These are phyloP conservation scores for Aspergillus intermedius DNA, from an alignment of 2,329 filamentous ascomycete genomes.

Conservation along the genomic window DNA sequence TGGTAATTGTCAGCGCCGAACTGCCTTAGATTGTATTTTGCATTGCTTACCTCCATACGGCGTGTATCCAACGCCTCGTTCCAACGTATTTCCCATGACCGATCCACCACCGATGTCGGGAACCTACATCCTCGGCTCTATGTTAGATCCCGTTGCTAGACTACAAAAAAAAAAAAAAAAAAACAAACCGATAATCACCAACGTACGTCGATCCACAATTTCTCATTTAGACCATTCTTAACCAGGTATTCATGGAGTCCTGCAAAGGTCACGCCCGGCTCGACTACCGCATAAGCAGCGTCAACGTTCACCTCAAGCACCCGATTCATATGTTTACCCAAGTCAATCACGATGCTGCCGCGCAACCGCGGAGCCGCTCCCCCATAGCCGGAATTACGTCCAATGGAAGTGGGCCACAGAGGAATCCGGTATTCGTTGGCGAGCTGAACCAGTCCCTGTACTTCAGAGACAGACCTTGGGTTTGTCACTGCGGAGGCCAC, in stretches of 20 bases:
- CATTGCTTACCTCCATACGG: constrained; percentile 7
- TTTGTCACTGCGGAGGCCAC: constrained; percentile 38
- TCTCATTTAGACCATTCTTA: background rate
- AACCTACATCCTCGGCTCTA: background rate
- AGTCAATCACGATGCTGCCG: constrained; percentile 42
- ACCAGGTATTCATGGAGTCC: constrained; percentile 43
- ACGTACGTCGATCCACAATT: background rate
- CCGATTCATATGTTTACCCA: constrained; percentile 43
- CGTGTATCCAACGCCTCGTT: constrained; percentile 44
- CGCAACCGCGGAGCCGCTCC: constrained; percentile 42
- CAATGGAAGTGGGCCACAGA: constrained; percentile 30
- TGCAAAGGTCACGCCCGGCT: constrained; percentile 52
- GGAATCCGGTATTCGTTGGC: constrained; percentile 30
- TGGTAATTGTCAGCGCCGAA: constrained; percentile 3
- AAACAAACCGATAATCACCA: background rate
- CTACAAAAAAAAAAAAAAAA: no score
- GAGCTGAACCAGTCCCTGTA: constrained; percentile 7
- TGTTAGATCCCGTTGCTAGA: background rate
- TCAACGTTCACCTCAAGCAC: constrained; percentile 48
- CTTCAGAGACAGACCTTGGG: constrained; percentile 10
- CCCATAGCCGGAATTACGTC: constrained; percentile 47
- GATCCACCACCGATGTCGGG: constrained; percentile 35
- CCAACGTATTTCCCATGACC: constrained; percentile 42
- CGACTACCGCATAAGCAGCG: constrained; percentile 46
- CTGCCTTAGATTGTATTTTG: no score